Base-by-base conservation (phyloP, 1,284 basidiomycete genomes). In the Ganoderma boninense region DNA sequence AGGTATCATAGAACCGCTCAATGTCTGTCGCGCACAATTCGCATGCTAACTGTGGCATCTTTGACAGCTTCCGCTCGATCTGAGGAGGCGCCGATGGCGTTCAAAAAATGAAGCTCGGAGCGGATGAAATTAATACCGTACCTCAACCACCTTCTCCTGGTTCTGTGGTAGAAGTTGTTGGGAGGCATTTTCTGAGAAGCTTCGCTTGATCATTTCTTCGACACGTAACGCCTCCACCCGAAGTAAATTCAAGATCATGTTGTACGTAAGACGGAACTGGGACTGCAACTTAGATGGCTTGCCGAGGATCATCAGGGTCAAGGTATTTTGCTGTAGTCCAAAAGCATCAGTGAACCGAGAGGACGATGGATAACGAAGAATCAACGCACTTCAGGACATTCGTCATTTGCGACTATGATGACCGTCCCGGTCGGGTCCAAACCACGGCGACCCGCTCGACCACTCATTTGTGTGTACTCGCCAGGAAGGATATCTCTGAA, bases 161-260 rank as follows among this genome's bases (percentile, higher is more conserved):
- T 99, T 96, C 68, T 98, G 96, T 0, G 98, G 98, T 26, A 98
- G 85, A 66, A 99, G 84, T 65, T 92, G 89, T 78, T 99, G 98
- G 0, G 97, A 94, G 0, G 97, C 92, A 78, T 99, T 99, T 84
- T 99, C 98, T 4, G 97, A 99, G 82, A 99, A 99, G 79, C 95
- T 97, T 46, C 98, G 89, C 82, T 99, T 99, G 82, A 99, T 99
- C 98, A 99, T 99, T 81, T 99, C 98, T 79, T 99, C 98, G 10
- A 99, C 98, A 73, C 93, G 89, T 44, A 99, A 86, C 2, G 98
- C 97, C 79, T 99, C 98, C 10, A 99, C 97, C 40, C 98, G 92
- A 20, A 99, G 87, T 56, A 99, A 83, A 79, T 99, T 99, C 70
- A 99, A 85, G 71, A 99, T 99, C 98, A 99, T 99, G 80, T 98